Evolutionary conservation across 2,329 filamentous ascomycete species (phyloP).

Genomic region (Colletotrichum caudatum): DNA sequence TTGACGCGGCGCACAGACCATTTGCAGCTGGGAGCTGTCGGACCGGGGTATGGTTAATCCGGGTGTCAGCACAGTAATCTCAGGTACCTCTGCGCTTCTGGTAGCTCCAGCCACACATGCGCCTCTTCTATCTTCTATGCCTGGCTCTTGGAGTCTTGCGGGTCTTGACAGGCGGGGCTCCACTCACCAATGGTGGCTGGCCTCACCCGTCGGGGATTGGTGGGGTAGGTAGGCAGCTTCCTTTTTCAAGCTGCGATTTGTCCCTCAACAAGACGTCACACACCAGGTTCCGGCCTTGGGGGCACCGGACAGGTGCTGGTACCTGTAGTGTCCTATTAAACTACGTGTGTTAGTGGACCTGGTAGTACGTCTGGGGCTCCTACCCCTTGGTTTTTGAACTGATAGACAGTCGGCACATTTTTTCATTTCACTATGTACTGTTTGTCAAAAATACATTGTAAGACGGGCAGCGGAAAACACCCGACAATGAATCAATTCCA

Average conservation of each 20-base stretch:
- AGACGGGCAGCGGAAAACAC: too few species aligned
- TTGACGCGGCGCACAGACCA: slow-evolving; percentile 44
- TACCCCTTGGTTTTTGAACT: background rate
- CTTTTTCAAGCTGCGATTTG: slow-evolving; percentile 6
- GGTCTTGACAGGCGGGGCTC: background rate
- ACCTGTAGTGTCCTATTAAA: too few species aligned
- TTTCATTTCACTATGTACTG: background rate
- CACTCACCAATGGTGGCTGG: slow-evolving; percentile 19
- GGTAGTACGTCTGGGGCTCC: background rate
- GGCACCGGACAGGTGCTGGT: background rate
- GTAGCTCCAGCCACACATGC: slow-evolving; percentile 9
- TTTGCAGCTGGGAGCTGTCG: slow-evolving; percentile 2
- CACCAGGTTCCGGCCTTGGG: slow-evolving; percentile 13
- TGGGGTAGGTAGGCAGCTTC: slow-evolving; percentile 26
- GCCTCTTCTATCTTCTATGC: slow-evolving; percentile 5
- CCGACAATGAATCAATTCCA: background rate
- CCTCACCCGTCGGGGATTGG: slow-evolving; percentile 12
- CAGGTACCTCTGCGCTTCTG: background rate
- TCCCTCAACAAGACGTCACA: slow-evolving; percentile 23
- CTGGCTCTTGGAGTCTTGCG: background rate
- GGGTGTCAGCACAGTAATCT: background rate
- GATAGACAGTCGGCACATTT: background rate
- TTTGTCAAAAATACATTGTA: background rate
- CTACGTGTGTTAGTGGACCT: background rate
- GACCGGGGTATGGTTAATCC: slow-evolving; percentile 34